Base-by-base conservation (phyloP, 2,329 filamentous ascomycete genomes). In the Phaeosphaeriaceae sp. region DNA sequence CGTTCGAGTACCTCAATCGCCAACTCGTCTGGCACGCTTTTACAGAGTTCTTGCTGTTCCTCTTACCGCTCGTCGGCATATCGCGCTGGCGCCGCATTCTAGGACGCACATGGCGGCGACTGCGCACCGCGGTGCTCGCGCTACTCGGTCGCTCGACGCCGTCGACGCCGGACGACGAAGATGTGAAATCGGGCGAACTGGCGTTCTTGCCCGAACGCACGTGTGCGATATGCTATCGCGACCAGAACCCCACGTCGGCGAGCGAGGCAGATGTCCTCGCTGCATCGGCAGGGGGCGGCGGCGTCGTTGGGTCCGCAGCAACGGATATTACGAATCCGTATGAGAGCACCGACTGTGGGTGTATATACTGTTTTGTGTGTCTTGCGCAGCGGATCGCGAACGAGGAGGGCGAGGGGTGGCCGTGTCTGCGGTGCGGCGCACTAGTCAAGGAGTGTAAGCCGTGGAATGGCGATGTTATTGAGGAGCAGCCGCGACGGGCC, bases 11-110 rank as follows among this genome's bases (percentile, higher is more conserved):
- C 67, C 84, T 97, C 41, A 99, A 99, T 72, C 87, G 94, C 39
- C 94, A 99, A 76, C 85, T 99, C 9, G 94, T 99, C 30, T 99
- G 94, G 94, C 94, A 99, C 75, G 94, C 94, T n/a, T 96, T 99
- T 66, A 99, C 94, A 20, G 94, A 99, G 72, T 99, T 99, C 64
- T 80, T 99, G n/a, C 83, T 99, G 26, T 99, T 97, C 72, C 83
- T 97, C 15, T 81, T 99, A n/a, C 94, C 94, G 0, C 82, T 99
- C n/a, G 89, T 99, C 34, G 94, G 94, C 42, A 93, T 99, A 61
- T 88, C 89, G 66, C 85, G 92, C 58, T 99, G 94, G 94, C 85
- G 91, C 49, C 83, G 92, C 59, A 96, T 93, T 88, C 79, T 97
- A n/a, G 81, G 84, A 16, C 84, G 92, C 54, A 86, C 87, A n/a